Evolutionary conservation across 31 red algal species (phyloP), one percentile per base, ranked within the genome.

Genomic region (Asparagopsis taxiformis): DNA sequence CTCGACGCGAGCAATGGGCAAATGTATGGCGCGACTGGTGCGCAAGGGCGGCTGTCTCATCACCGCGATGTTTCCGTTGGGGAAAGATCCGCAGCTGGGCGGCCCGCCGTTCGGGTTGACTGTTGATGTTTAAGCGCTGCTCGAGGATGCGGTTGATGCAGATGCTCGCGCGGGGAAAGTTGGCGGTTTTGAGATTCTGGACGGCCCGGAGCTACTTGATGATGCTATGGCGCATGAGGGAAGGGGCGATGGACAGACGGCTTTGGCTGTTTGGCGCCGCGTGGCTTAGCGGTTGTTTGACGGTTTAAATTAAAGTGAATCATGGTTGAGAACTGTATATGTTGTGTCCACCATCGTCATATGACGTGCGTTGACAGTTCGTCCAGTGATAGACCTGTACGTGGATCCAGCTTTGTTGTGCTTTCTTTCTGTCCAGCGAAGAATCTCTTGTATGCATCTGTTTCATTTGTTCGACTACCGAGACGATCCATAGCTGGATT

Each of bases 71-170:
- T 94, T 68, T 68, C 91, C 91, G 3, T 58, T 89, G 3, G 53
- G 55, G 24, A 77, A 75, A 55, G 57, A 54, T 36, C 28, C 37
- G 3, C 20, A 50, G 11, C 36, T 65, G 19, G 84, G 70, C 13
- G 91, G 84, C 22, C 91, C 91, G 23, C 91, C 91, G n/a, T 94
- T 84, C 72, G 68, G 77, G 3, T 43, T 76, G 11, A 68, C 71
- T 44, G 10, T 58, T 1, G 72, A 89, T 7, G 43, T 67, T 2
- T 73, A 77, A 21, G 22, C 67, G 19, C 37, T 85, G 58, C 38
- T 94, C 20, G 75, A 83, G 56, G 69, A 73, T 10, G 69, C 32
- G 9, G n/a, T n/a, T n/a, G n/a, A n/a, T n/a, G n/a, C n/a, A n/a
- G 41, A 46, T 46, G 41, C 13, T 6, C 8, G 13, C 8, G 13